Percentiles rank a stretch among this genome's conserved stretches.
Evolutionary conservation across 805 yeast species (phyloP).

Genomic region (Pachysolen tannophilus): DNA sequence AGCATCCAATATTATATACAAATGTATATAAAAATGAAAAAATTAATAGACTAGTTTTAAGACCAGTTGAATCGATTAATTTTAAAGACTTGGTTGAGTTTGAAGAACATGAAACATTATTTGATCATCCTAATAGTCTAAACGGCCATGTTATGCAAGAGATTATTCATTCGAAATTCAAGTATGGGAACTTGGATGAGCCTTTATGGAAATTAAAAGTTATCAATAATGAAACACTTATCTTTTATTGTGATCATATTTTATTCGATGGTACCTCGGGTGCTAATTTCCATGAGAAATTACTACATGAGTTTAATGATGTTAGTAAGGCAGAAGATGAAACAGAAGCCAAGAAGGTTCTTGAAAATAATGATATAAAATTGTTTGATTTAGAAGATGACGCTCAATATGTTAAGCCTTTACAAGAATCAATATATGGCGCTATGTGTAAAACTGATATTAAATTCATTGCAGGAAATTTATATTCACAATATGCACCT

Average conservation of each 20-base stretch:
- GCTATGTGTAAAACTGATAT: no score
- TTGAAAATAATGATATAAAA: no score
- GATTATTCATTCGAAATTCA: slow-evolving; percentile 1
- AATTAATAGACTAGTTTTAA: background rate
- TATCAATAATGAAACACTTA: slow-evolving; percentile 10
- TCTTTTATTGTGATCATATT: slow-evolving; percentile 22
- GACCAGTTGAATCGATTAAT: background rate
- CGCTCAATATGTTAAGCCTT: no score
- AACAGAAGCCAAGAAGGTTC: no score
- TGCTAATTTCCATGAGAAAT: slow-evolving; percentile 20
- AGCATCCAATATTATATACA: slow-evolving; percentile 6
- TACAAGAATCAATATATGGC: no score
- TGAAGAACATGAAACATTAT: background rate
- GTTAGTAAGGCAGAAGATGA: no score
- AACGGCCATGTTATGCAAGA: background rate
- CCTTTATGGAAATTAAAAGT: slow-evolving; percentile 18
- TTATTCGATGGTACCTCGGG: slow-evolving; percentile 28
- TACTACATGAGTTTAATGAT: slow-evolving; percentile 14
- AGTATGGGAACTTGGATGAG: slow-evolving; percentile 2
- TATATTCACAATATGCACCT: no score
- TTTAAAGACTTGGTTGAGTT: background rate
- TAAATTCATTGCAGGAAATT: no score
- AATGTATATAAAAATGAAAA: background rate
- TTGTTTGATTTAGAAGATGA: no score
- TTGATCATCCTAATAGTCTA: no score